Evolutionary conservation across 345 rosid species (phyloP), one percentile per base, ranked within the genome.

Genomic region (Isatis tinctoria): DNA sequence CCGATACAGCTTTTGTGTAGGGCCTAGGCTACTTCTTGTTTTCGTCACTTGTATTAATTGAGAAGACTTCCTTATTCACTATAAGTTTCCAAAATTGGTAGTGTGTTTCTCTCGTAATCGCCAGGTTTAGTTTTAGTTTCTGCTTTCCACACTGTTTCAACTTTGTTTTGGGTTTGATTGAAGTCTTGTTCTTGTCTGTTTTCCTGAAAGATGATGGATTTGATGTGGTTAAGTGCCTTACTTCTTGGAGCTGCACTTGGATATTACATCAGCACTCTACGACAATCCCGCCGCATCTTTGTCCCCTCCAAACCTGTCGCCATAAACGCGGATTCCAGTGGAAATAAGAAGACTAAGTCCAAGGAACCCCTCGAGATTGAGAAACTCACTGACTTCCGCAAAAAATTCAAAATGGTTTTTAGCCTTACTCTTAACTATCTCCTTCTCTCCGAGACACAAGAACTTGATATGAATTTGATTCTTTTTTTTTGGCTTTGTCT

Each of bases 401-500:
- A 87, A 24, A 92, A 87, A 17, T 95, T 95, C 83, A 95, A 95
- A 83, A 87, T 95, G 98, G 99, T 89, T 70, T 51, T 10, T 54
- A 52, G 2, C 24, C 74, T 70, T 20, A 26, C 30, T 41, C 67
- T 65, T 35, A 8, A 2, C 14, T 51, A 33, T 8, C 1, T 40
- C 36, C 36, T 62, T 22, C 59, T 57, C 12, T 32, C 14, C 4
- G 26, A 45, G 49, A 61, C 54, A 6, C 36, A 36, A 22, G 4
- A 57, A 63, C 4, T 10, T 70, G 76, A 61, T 70, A 12, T 60
- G 22, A 32, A 13, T 17, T 8, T 65, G 30, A n/a, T 67, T 69
- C 13, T 51, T 67, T 69, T 13, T 51, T 49, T 13, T 35, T 65
- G 61, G 7, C 14, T 49, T 64, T 44, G 32, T 51, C 4, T 72